These are phyloP conservation scores for Acer saccharum DNA, from an alignment of 345 rosid species.

Conservation along the genomic window DNA sequence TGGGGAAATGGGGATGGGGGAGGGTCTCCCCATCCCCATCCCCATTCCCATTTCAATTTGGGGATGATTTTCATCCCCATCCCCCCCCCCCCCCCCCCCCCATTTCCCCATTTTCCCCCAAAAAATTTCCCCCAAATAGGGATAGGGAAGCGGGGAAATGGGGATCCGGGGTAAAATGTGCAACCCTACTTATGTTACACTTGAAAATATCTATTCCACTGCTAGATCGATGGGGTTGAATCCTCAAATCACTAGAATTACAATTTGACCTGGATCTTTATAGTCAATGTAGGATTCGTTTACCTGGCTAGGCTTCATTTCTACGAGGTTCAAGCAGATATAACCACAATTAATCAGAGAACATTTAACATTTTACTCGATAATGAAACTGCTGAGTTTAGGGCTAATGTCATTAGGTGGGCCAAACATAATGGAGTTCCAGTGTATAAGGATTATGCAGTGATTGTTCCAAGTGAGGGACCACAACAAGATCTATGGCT, in stretches of 20 bases:
- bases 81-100: too few species aligned
- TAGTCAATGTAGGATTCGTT: conserved; percentile 68
- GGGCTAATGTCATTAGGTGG: conserved; percentile 60
- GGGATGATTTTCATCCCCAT: too few species aligned
- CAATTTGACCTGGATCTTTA: conserved; percentile 83
- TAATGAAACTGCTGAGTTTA: conserved; percentile 57
- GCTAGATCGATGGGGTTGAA: conserved; percentile 84
- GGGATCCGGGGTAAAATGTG: too few species aligned
- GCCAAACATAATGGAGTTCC: conserved; percentile 46
- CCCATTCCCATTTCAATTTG: too few species aligned
- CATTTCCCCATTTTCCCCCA: too few species aligned
- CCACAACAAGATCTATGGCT: conserved; percentile 87
- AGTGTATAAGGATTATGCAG: conserved; percentile 50
- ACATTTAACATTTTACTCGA: conserved; percentile 59
- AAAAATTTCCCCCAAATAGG: too few species aligned
- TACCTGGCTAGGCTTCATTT: conserved; percentile 94
- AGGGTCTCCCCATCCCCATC: too few species aligned
- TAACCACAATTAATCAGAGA: conserved; percentile 62
- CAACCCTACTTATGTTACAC: conserved; percentile 82
- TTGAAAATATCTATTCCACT: conserved; percentile 58
- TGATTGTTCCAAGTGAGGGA: conserved; percentile 38
- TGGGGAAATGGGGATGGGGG: too few species aligned
- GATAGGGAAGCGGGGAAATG: too few species aligned
- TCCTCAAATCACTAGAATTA: conserved; percentile 43
- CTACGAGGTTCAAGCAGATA: conserved; percentile 54